Conservation (phyloP, 345 rosid species). For the Cardiospermum halicacabum region DNA sequence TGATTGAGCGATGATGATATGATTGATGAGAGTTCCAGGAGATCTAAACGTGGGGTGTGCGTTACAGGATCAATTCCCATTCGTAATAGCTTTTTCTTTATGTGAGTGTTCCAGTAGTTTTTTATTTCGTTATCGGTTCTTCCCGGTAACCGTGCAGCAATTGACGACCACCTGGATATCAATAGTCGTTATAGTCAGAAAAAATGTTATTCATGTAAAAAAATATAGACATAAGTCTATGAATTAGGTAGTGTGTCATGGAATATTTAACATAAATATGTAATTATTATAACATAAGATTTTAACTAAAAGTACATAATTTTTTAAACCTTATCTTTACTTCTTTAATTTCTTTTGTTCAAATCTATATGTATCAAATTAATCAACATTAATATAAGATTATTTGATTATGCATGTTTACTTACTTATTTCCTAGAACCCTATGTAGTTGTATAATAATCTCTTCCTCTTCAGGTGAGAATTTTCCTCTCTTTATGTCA, state of each 20-base stretch:
- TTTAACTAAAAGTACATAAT: too few species aligned
- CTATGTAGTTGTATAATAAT: constrained; percentile 64
- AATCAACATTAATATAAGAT: neutral
- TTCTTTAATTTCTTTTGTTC: too few species aligned
- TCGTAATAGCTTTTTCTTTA: constrained; percentile 58
- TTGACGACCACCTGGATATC: constrained; percentile 71
- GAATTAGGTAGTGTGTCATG: neutral
- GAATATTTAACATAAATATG: too few species aligned
- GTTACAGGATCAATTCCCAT: constrained; percentile 92
- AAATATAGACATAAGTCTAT: neutral
- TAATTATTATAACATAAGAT: too few species aligned
- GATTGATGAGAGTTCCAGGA: constrained; percentile 41
- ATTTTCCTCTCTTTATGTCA: constrained; percentile 76
- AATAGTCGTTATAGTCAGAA: neutral
- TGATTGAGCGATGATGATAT: constrained; percentile 32
- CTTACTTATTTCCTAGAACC: constrained; percentile 79
- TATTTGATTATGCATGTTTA: neutral
- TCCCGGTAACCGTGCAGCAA: constrained; percentile 79
- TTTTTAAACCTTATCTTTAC: too few species aligned
- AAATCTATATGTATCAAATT: too few species aligned
- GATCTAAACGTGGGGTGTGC: constrained; percentile 68
- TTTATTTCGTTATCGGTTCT: constrained; percentile 90
- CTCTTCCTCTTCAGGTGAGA: constrained; percentile 75
- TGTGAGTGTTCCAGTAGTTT: constrained; percentile 87
- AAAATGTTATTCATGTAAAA: too few species aligned